Percentiles rank a stretch among this genome's conserved stretches.
Conservation (phyloP, 768 basidiomycete genomes). For the Pleurotus sapidus region DNA sequence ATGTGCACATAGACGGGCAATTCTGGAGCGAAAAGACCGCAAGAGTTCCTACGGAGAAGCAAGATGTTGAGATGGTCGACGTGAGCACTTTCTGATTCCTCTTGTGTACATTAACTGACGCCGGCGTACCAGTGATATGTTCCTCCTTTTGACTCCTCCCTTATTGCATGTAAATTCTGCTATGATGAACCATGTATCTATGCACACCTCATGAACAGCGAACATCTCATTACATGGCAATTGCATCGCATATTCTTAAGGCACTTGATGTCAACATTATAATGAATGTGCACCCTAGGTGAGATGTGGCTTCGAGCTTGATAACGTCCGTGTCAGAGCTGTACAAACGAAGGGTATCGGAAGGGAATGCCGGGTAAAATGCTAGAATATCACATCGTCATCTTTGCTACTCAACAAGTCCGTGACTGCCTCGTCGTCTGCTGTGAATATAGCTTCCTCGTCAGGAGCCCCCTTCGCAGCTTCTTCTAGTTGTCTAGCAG, state of each 20-base stretch:
- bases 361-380: too few relatives aligned
- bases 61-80: constrained; percentile 79
- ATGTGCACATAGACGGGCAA: constrained; percentile 61
- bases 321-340: too few relatives aligned
- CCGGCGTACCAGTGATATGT: constrained; percentile 33
- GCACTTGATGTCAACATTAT: neutral
- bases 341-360: too few relatives aligned
- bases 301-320: too few relatives aligned
- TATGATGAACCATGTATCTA: constrained; percentile 71
- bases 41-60: constrained; percentile 50
- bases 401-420: constrained; percentile 83
- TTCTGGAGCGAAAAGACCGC: constrained; percentile 82
- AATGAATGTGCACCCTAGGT: too few relatives aligned
- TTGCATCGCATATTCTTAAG: neutral
- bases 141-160: constrained; percentile 19
- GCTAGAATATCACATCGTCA: constrained; percentile 89
- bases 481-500: constrained; percentile 26
- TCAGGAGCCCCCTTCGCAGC: neutral
- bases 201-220: constrained; percentile 30
- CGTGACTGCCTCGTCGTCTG: constrained; percentile 32
- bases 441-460: neutral
- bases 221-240: neutral
- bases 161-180: constrained; percentile 21
- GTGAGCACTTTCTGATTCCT: constrained; percentile 40
- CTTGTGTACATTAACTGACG: constrained; percentile 4